Percentiles rank a stretch among this genome's conserved stretches.
Evolutionary conservation across 2,329 filamentous ascomycete species (phyloP).

Genomic region (Neopestalotiopsis clavispora): DNA sequence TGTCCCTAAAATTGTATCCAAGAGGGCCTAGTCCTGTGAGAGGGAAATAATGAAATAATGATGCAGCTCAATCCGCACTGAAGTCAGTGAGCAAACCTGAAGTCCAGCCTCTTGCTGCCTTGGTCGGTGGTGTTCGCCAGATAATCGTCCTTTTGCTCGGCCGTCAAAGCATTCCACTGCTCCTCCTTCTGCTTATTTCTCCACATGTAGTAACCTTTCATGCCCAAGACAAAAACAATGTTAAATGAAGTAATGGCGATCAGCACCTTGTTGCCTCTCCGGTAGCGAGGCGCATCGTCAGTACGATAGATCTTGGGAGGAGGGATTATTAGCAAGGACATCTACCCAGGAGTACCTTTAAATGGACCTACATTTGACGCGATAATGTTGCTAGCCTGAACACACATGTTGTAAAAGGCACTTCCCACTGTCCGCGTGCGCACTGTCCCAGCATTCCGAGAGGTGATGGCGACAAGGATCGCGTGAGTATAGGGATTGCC

Average conservation of each 20-base stretch:
- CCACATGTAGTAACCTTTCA: conserved; percentile 45
- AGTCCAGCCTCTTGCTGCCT: conserved; percentile 30
- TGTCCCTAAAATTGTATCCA: too few relatives aligned
- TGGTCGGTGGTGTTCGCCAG: conserved; percentile 28
- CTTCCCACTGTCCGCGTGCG: conserved; percentile 65
- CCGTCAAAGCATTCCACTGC: conserved; percentile 25
- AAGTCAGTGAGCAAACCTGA: conserved; percentile 29
- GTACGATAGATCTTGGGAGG: conserved; percentile 33
- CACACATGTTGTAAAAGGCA: conserved; percentile 64
- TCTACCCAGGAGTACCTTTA: too few relatives aligned
- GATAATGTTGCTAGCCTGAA: conserved; percentile 49
- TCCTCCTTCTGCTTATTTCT: conserved; percentile 38
- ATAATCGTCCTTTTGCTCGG: conserved; percentile 27
- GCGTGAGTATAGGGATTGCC: conserved; percentile 52
- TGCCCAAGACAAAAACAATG: conserved; percentile 34
- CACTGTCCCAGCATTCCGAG: conserved; percentile 66
- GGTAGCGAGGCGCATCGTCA: conserved; percentile 53
- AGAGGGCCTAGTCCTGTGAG: too few relatives aligned
- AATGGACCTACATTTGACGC: conserved; percentile 42
- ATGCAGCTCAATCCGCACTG: neutral
- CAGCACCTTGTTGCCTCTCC: conserved; percentile 45
- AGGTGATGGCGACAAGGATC: conserved; percentile 60
- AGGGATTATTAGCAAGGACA: neutral
- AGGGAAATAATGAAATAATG: too few relatives aligned
- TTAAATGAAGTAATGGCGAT: conserved; percentile 44